phyloP scores from a whole-genome alignment of 140 eudicot species.

The Ambrosia hybrid region DNA sequence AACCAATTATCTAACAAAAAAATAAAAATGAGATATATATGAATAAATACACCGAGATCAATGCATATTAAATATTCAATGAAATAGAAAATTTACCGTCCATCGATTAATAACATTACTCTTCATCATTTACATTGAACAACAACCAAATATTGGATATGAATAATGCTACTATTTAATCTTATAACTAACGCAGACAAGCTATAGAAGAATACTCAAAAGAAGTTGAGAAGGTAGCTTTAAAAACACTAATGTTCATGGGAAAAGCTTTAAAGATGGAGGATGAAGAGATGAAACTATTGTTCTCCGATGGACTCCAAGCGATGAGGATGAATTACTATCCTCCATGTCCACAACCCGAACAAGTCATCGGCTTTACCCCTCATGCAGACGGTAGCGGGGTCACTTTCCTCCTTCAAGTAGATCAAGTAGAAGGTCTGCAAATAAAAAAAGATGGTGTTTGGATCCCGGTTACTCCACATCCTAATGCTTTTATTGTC shows the following conservation, averaged over 20 bases:
- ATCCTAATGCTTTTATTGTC: constrained; percentile 23
- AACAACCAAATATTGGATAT: too few species aligned
- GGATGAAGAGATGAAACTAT: constrained; percentile 20
- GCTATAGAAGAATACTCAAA: not conserved
- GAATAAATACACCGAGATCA: too few species aligned
- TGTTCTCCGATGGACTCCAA: constrained; percentile 10
- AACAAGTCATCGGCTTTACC: constrained; percentile 30
- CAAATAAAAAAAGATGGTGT: constrained; percentile 26
- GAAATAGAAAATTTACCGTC: too few species aligned
- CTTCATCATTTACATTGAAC: too few species aligned
- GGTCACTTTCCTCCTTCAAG: constrained; percentile 34
- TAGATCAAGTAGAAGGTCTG: constrained; percentile 28
- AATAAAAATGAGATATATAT: too few species aligned
- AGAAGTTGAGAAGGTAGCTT: too few species aligned
- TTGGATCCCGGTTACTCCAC: constrained; percentile 33
- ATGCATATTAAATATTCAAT: too few species aligned
- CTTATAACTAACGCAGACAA: not conserved
- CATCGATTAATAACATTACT: too few species aligned
- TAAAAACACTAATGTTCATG: not conserved
- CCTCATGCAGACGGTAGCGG: constrained; percentile 37
- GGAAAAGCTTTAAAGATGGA: constrained; percentile 21
- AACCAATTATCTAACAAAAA: too few species aligned
- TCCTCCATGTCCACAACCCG: constrained; percentile 48
- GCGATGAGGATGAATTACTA: constrained; percentile 33
- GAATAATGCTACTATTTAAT: too few species aligned